phyloP scores from a whole-genome alignment of 768 basidiomycete species.

The Trametes maxima region DNA sequence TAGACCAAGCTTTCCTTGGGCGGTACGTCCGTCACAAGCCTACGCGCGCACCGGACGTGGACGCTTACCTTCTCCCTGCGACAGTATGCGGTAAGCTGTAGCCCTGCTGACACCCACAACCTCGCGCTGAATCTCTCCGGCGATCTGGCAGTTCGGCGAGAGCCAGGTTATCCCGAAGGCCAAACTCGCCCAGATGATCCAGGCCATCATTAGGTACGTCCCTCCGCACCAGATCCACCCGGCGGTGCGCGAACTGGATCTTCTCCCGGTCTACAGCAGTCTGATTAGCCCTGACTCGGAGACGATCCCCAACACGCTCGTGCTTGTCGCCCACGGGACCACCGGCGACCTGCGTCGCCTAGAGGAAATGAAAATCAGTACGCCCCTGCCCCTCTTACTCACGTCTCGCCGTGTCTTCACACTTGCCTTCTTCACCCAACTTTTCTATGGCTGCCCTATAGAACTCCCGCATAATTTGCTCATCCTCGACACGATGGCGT shows the following conservation, averaged over 20 bases:
- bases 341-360: slow-evolving; percentile 59
- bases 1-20: slow-evolving; percentile 69
- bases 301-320: slow-evolving; percentile 65
- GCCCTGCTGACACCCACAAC: slow-evolving; percentile 7
- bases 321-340: slow-evolving; percentile 69
- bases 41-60: neutral
- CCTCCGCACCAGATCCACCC: neutral
- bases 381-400: slow-evolving; percentile 31
- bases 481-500: slow-evolving; percentile 61
- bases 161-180: slow-evolving; percentile 67
- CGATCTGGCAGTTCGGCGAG: slow-evolving; percentile 64
- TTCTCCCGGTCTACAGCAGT: slow-evolving; percentile 48
- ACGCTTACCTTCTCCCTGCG: neutral
- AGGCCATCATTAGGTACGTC: slow-evolving; percentile 68
- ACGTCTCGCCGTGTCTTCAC: slow-evolving; percentile 30
- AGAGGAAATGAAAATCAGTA: slow-evolving; percentile 82
- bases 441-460: slow-evolving; percentile 30
- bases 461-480: slow-evolving; percentile 77
- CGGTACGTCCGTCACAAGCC: slow-evolving; percentile 48
- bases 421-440: slow-evolving; percentile 1
- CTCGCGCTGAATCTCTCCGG: slow-evolving; percentile 1
- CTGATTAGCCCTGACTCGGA: slow-evolving; percentile 79
- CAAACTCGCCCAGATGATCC: slow-evolving; percentile 72
- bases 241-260: neutral
- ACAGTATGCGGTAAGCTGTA: slow-evolving; percentile 64